These are phyloP conservation scores for Aspergillus asperescens DNA, from an alignment of 495 filamentous ascomycete species.

Conservation along the genomic window DNA sequence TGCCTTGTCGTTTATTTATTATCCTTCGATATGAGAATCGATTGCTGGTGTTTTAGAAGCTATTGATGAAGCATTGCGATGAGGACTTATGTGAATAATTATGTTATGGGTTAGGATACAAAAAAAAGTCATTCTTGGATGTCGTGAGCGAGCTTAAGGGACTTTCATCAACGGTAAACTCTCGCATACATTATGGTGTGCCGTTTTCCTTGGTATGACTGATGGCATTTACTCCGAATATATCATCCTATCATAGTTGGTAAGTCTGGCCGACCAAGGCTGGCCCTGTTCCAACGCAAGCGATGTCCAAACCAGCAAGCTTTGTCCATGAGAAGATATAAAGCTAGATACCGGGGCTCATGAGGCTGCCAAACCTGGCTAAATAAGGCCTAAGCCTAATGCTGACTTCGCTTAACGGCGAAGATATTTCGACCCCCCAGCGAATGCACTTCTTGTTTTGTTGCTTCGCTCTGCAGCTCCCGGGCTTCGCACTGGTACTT, in stretches of 20 bases:
- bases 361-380: no score
- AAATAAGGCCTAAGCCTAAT: no score
- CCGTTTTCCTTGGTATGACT: background rate
- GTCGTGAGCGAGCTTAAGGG: background rate
- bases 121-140: background rate
- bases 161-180: background rate
- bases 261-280: background rate
- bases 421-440: no score
- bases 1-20: constrained; percentile 15
- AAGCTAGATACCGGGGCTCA: no score
- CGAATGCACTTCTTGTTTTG: no score
- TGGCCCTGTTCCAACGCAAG: no score
- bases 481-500: no score
- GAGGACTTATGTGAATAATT: no score
- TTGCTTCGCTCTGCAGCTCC: no score
- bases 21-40: background rate
- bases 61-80: background rate
- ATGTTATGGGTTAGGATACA: background rate
- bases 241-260: background rate
- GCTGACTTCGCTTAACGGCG: no score
- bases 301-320: no score
- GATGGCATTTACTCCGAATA: background rate
- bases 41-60: background rate
- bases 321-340: no score
- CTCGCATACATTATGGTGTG: background rate